Evolutionary conservation across 2,329 filamentous ascomycete species (phyloP).

Genomic region (Pochonia chlamydosporia): DNA sequence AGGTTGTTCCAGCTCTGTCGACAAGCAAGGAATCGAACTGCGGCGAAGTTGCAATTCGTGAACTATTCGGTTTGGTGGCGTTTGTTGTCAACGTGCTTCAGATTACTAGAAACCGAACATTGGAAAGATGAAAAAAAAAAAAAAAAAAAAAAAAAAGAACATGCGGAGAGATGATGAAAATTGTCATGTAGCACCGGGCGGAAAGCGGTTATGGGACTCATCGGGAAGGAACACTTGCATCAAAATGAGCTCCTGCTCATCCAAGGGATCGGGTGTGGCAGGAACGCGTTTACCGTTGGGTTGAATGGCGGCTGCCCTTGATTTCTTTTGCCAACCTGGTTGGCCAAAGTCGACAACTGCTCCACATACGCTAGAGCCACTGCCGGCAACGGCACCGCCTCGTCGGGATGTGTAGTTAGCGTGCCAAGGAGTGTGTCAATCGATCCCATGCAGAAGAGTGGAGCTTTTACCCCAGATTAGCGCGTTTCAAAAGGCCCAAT

Average conservation of each 20-base stretch:
- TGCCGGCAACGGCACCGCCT: neutral
- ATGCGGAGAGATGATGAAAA: too few species aligned
- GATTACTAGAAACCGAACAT: too few species aligned
- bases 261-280: neutral
- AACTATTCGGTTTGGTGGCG: too few species aligned
- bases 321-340: neutral
- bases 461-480: constrained; percentile 10
- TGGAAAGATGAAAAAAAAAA: too few species aligned
- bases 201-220: too few species aligned
- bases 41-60: too few species aligned
- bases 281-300: neutral
- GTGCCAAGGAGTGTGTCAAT: constrained; percentile 8
- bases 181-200: too few species aligned
- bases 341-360: neutral
- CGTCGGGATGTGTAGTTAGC: constrained; percentile 6
- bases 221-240: too few species aligned
- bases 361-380: neutral
- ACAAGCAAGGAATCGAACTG: too few species aligned
- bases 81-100: too few species aligned
- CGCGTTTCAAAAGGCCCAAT: constrained; percentile 15
- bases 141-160: too few species aligned
- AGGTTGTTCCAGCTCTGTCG: too few species aligned
- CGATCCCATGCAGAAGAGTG: constrained; percentile 6
- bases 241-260: neutral
- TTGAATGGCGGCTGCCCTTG: neutral